Base-by-base conservation (phyloP, 257 asterid genomes). In the Penstemon newberryi region DNA sequence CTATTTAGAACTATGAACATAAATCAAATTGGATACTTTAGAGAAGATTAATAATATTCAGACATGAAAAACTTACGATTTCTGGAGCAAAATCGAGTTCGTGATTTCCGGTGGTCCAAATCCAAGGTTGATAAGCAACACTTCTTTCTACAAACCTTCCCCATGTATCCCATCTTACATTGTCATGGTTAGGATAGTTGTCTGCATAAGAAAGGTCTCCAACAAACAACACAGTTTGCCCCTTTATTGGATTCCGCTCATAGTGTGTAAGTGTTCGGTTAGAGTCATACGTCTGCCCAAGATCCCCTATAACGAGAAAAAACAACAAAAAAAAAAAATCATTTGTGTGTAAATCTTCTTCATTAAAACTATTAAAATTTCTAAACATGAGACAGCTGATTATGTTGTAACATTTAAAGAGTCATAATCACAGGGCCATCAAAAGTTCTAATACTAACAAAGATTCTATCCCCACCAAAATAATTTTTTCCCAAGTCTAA, bases 141-240 rank as follows among this genome's bases (percentile, higher is more conserved):
- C 82, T 85, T 75, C 93, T 85, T 80, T 91, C 97, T 4, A 84
- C 85, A 55, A 91, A 88, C 71, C 96, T 83, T 53, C 81, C 97
- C 97, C 97, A 91, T 0, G 89, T 75, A 67, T 91, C 96, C 97
- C 97, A 91, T 70, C 96, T 83, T 6, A 13, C 71, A 49, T 86
- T 91, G 76, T 89, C 91, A 36, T 89, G 96, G 70, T 79, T 66
- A 4, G 91, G 86, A 41, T 87, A 77, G 33, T 57, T 75, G 76
- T 91, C 97, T 0, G 97, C 96, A 58, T 91, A 88, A 1, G 97
- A 88, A 7, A 91, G 83, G 54, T 91, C 97, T 3, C 97, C 97
- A n/a, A 89, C 88, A 38, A 76, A 91, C 81, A 91, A 63, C 8
- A 91, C 84, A 0, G 91, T 36, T 66, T 84, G 83, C 4, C 96